phyloP scores from a whole-genome alignment of 2,329 filamentous ascomycete genomes.

The Aaosphaeria arxii region DNA sequence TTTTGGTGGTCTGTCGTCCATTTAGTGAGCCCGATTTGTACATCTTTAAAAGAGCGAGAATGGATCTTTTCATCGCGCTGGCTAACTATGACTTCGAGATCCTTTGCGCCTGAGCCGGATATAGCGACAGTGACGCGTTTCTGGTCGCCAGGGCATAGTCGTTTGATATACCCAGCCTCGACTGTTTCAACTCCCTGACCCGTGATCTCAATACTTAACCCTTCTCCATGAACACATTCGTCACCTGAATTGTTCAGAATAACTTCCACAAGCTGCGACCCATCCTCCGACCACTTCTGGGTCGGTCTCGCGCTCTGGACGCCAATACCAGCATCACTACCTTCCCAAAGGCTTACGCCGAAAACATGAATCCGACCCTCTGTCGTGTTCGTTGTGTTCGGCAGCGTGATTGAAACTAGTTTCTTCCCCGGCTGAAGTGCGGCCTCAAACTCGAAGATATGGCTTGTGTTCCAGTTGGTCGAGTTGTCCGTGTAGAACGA shows the following conservation, averaged over 20 bases:
- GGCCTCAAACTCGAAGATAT: constrained; percentile 28
- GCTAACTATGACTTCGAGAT: constrained; percentile 4
- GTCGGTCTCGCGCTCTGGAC: constrained; percentile 7
- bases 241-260: constrained; percentile 8
- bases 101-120: constrained; percentile 1
- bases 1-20: constrained; percentile 9
- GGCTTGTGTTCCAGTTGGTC: too few relatives aligned
- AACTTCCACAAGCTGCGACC: constrained; percentile 10
- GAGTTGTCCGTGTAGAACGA: too few relatives aligned
- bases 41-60: constrained; percentile 6
- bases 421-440: constrained; percentile 38
- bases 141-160: constrained; percentile 13
- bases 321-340: background rate
- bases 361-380: constrained; percentile 42
- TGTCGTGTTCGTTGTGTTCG: constrained; percentile 35
- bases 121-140: constrained; percentile 7
- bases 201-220: constrained; percentile 3
- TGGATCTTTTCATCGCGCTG: background rate
- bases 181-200: constrained; percentile 5
- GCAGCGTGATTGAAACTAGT: constrained; percentile 41
- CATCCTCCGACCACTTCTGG: constrained; percentile 4
- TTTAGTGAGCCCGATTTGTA: constrained; percentile 6
- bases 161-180: constrained; percentile 10
- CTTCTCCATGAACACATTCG: constrained; percentile 1
- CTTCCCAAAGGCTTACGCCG: background rate